These are phyloP conservation scores for Plantago lanceolata DNA, from an alignment of 305 asterid species.

Conservation along the genomic window DNA sequence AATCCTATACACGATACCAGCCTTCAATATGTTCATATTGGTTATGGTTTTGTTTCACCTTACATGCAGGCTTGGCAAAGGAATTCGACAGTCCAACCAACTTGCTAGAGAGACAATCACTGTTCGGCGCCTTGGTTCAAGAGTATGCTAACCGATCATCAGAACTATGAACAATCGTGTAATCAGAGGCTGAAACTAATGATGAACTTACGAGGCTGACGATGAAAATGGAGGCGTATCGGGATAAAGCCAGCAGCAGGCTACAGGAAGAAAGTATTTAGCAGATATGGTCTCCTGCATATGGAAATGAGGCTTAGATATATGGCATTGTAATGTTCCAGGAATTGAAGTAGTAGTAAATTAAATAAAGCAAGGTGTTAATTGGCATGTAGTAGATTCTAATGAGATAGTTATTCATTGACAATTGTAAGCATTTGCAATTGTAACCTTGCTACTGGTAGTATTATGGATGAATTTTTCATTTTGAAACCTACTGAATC, in stretches of 20 bases:
- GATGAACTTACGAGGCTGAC: neutral
- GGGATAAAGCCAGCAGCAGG: no score
- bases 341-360: no score
- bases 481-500: no score
- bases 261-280: no score
- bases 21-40: neutral
- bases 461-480: no score
- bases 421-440: neutral
- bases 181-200: neutral
- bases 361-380: constrained; percentile 4
- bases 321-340: neutral
- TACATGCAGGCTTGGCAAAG: constrained; percentile 54
- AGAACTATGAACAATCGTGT: constrained; percentile 38
- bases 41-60: neutral
- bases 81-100: constrained; percentile 66
- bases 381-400: neutral
- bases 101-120: constrained; percentile 72
- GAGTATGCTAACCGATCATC: constrained; percentile 83
- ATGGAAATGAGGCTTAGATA: no score
- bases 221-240: no score
- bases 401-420: neutral
- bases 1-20: no score
- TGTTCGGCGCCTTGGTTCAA: constrained; percentile 84
- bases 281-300: no score
- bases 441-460: no score